Percentiles rank a stretch among this genome's conserved stretches.
These are phyloP conservation scores for Phyllostachys edulis DNA, from an alignment of 176 grass and related monocot species.

Conservation along the genomic window DNA sequence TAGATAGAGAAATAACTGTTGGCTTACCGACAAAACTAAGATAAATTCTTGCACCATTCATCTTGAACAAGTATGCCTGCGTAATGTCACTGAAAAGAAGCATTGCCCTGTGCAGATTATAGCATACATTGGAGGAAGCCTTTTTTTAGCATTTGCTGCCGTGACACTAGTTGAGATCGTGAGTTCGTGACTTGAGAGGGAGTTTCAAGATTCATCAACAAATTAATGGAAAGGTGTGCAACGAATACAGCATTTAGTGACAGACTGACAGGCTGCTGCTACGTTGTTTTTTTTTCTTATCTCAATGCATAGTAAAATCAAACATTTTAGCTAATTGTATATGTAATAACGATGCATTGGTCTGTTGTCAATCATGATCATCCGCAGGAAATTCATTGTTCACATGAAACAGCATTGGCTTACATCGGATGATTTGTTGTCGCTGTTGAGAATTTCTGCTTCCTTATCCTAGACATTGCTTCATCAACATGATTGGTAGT, in stretches of 20 bases:
- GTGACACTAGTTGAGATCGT: constrained; percentile 81
- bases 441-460: constrained; percentile 29
- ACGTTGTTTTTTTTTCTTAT: not conserved
- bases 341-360: not conserved
- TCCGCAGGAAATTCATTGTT: constrained; percentile 14
- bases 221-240: constrained; percentile 28
- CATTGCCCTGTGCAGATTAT: constrained; percentile 59
- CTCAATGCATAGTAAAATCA: not conserved
- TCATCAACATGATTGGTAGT: not conserved
- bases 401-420: not conserved
- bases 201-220: constrained; percentile 17
- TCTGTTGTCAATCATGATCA: constrained; percentile 9
- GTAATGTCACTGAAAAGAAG: constrained; percentile 3
- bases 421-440: constrained; percentile 11
- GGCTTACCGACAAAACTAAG: not conserved
- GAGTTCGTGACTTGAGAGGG: constrained; percentile 35
- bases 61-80: not conserved
- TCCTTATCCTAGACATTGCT: not conserved
- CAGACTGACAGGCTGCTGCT: not conserved
- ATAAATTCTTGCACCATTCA: constrained; percentile 2
- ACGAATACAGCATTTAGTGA: not conserved
- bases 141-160: constrained; percentile 88
- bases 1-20: not conserved
- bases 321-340: not conserved
- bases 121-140: constrained; percentile 86